Evolutionary conservation across 768 basidiomycete genomes (phyloP).

Genomic region (Tulasnella sp.): DNA sequence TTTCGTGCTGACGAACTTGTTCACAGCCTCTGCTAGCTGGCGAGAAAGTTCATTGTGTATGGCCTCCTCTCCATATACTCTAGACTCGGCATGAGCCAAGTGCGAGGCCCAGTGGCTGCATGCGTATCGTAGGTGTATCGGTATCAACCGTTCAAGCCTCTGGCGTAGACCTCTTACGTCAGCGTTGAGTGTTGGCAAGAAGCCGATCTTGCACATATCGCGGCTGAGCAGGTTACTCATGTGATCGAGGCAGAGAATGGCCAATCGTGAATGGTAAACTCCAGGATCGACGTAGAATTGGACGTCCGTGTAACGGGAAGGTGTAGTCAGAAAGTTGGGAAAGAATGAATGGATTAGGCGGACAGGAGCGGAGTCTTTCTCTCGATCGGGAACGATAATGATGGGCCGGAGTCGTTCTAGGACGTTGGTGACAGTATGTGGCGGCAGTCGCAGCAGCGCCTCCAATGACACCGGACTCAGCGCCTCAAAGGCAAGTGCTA

Average conservation of each 20-base stretch:
- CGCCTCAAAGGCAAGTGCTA: conserved; percentile 1
- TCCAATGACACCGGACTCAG: neutral
- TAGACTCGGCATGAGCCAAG: neutral
- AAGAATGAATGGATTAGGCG: conserved; percentile 13
- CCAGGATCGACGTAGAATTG: neutral
- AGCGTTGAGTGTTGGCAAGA: neutral
- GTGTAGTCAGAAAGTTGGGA: conserved; percentile 10
- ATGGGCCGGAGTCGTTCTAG: neutral
- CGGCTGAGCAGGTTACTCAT: neutral
- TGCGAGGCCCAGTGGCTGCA: neutral
- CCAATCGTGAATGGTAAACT: neutral
- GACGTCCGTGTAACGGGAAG: neutral
- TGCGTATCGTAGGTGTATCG: neutral
- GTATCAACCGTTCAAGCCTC: neutral
- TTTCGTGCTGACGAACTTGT: neutral
- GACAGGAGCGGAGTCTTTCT: neutral
- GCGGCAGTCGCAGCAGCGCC: neutral
- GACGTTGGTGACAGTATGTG: neutral
- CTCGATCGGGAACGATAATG: conserved; percentile 2
- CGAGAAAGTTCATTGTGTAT: neutral
- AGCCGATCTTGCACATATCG: neutral
- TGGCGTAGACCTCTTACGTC: neutral
- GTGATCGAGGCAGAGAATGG: neutral
- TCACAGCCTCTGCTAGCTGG: neutral
- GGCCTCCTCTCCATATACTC: too few species aligned